Conservation (phyloP, 305 asterid genomes). For the Coffea humblotiana region DNA sequence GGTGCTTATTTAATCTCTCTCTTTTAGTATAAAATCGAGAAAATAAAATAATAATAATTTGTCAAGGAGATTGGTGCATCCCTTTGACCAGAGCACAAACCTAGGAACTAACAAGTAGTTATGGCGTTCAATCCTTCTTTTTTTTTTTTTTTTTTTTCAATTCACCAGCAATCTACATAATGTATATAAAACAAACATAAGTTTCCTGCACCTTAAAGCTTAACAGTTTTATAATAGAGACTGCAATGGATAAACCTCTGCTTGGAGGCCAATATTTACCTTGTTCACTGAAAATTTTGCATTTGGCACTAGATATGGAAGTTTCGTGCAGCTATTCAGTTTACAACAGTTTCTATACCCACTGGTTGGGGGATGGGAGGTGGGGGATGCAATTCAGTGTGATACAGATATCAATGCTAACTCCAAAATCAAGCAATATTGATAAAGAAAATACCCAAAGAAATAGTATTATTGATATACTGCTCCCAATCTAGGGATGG, state of each 20-base stretch:
- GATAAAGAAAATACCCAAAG: neutral
- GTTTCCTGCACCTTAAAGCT: neutral
- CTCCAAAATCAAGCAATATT: neutral
- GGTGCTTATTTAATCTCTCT: too few relatives aligned
- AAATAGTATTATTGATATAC: neutral
- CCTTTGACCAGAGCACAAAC: neutral
- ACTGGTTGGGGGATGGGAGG: too few relatives aligned
- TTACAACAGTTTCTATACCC: too few relatives aligned
- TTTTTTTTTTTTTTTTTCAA: neutral
- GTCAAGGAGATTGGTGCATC: neutral
- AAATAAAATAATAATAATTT: too few relatives aligned
- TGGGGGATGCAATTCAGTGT: too few relatives aligned
- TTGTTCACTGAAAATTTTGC: neutral
- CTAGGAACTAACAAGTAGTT: neutral
- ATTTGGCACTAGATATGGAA: neutral
- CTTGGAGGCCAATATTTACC: neutral
- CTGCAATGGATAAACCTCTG: neutral
- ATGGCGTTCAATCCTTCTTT: neutral
- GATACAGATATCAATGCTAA: neutral
- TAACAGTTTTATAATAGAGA: neutral
- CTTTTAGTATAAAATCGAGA: too few relatives aligned
- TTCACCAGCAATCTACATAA: neutral
- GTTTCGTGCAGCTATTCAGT: neutral
- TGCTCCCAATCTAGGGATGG: conserved; percentile 4
- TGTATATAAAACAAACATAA: neutral